These are phyloP conservation scores for Teratosphaeria viscida DNA, from an alignment of 2,329 filamentous ascomycete species.

Conservation along the genomic window DNA sequence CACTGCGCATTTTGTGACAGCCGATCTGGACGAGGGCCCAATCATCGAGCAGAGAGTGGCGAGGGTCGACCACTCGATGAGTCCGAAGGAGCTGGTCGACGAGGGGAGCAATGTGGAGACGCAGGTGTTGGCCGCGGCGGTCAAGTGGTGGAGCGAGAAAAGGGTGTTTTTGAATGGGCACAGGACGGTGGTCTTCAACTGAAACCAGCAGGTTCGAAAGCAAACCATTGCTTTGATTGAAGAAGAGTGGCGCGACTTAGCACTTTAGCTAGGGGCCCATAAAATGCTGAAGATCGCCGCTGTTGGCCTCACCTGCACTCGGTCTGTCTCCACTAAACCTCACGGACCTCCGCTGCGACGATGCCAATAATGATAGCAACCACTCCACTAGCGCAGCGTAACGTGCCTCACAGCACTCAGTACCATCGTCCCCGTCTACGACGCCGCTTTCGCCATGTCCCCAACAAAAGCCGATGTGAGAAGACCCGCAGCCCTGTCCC, in stretches of 20 bases:
- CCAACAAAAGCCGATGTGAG: not conserved
- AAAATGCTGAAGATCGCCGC: too few species aligned
- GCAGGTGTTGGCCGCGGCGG: constrained; percentile 68
- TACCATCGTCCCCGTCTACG: too few species aligned
- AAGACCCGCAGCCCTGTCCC: not conserved
- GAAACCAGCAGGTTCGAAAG: not conserved
- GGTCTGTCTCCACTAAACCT: too few species aligned
- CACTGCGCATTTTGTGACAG: constrained; percentile 77
- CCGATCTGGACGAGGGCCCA: constrained; percentile 73
- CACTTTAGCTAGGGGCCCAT: too few species aligned
- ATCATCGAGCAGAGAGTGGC: constrained; percentile 80
- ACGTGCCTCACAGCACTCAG: too few species aligned
- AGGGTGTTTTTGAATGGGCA: constrained; percentile 66
- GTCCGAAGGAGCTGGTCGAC: constrained; percentile 63
- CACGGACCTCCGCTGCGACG: too few species aligned
- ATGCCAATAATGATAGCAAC: too few species aligned
- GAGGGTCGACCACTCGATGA: constrained; percentile 66
- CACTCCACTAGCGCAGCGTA: too few species aligned
- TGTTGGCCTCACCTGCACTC: too few species aligned
- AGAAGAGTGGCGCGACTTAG: too few species aligned
- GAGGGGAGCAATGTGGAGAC: constrained; percentile 78
- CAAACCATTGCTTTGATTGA: too few species aligned
- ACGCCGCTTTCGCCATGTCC: not conserved
- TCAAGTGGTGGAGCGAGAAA: constrained; percentile 74
- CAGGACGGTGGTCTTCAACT: constrained; percentile 70